Base-by-base conservation (phyloP, 2,329 filamentous ascomycete genomes). In the Phaeomoniella chlamydospora region DNA sequence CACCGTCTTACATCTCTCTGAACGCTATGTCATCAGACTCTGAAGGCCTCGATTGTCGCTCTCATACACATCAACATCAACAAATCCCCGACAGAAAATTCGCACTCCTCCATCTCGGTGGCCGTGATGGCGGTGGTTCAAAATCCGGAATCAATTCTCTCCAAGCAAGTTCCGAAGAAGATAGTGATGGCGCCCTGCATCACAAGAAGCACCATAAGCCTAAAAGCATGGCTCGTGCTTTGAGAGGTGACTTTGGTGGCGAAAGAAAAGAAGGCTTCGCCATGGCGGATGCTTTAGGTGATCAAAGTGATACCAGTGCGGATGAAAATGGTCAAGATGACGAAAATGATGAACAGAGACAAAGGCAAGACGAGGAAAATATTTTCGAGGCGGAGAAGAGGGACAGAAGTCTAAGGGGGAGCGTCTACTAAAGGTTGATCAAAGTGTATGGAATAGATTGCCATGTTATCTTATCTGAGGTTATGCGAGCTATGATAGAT, bases 71-170 rank as follows among this genome's bases (percentile, higher is more conserved):
- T 30, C 10, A 22, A 37, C 15, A 16, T 29, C 4, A 52, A 34
- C 41, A 52, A 29, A 43, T 51, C 6, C 40, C 49, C 15, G 43
- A 6, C 49, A 49, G 12, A 39, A 42, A 49, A 29, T 44, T 55
- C 15, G 52, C 51, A 14, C 49, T 58, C 15, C 45, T 56, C 18
- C 50, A 53, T 37, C 48, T 59, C 3, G 53, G 51, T 17, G 63
- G 61, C 34, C 57, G 62, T 31, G 63, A 67, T 38, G 60, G 59
- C 22, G 64, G 62, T 17, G 62, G 62, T 15, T 63, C 61, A 6
- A 46, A 55, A 31, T 65, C 61, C 39, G 64, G 63, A 19, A 55
- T 55, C 5, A 58, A 58, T 36, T 63, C 58, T 39, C 51, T 40
- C 5, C 39, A 46, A 6, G 45, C 41, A 5, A 49, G 49, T 4